A percentile compares a stretch with the other conserved stretches of the same genome.
These are phyloP conservation scores for Scutellaria minor DNA, from an alignment of 257 asterid species.

Conservation along the genomic window DNA sequence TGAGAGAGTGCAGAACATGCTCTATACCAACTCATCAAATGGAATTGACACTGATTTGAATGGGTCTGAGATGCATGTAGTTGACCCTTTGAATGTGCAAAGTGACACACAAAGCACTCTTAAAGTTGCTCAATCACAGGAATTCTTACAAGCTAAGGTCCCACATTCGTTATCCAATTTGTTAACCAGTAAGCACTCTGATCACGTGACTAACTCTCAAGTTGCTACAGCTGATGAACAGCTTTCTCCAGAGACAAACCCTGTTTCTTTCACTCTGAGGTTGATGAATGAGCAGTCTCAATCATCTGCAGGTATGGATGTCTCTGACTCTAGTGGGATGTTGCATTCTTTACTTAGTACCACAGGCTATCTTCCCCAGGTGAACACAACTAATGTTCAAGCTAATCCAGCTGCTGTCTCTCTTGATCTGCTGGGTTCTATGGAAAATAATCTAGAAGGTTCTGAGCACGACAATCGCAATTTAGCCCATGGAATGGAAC, in stretches of 20 bases:
- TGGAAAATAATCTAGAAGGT: conserved; percentile 37
- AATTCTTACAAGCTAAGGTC: conserved; percentile 43
- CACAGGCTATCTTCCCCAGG: conserved; percentile 25
- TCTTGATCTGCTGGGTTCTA: conserved; percentile 39
- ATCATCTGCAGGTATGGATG: conserved; percentile 41
- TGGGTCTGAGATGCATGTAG: conserved; percentile 18
- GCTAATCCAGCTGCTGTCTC: conserved; percentile 36
- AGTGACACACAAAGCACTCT: conserved; percentile 45
- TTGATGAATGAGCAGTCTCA: conserved; percentile 48
- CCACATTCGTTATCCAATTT: conserved; percentile 42
- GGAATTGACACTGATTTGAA: no score
- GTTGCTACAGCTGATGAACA: conserved; percentile 30
- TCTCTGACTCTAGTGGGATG: conserved; percentile 38
- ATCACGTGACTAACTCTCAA: conserved; percentile 37
- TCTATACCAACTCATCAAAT: background rate
- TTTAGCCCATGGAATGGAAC: conserved; percentile 33
- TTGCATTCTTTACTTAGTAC: no score
- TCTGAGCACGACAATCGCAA: conserved; percentile 37
- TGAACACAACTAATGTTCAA: conserved; percentile 33
- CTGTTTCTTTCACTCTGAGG: conserved; percentile 43
- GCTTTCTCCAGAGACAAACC: conserved; percentile 1
- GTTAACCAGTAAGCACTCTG: conserved; percentile 45
- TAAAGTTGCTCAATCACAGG: conserved; percentile 44
- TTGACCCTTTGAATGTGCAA: conserved; percentile 40
- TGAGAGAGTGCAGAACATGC: conserved; percentile 33